These are phyloP conservation scores for Dalbergia oliveri DNA, from an alignment of 306 rosid species.

Conservation along the genomic window DNA sequence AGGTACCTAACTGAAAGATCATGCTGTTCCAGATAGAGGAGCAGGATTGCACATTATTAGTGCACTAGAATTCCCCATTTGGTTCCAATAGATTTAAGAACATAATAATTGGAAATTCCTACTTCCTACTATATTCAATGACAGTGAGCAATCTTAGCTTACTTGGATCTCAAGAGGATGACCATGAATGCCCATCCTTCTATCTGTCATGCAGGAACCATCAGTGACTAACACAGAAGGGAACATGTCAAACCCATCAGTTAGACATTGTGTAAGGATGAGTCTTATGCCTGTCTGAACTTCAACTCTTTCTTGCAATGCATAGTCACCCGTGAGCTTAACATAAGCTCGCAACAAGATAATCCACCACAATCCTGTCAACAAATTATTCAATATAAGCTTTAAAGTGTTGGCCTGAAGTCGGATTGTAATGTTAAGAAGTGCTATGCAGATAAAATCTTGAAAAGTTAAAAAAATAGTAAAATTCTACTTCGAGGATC, in stretches of 20 bases:
- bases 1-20: slow-evolving; percentile 1
- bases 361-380: slow-evolving; percentile 92
- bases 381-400: slow-evolving; percentile 11
- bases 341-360: slow-evolving; percentile 91
- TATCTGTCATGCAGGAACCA: slow-evolving; percentile 97
- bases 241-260: slow-evolving; percentile 94
- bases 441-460: not conserved
- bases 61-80: not conserved
- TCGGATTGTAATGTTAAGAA: not conserved
- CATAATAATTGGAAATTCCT: slow-evolving; percentile 10
- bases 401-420: slow-evolving; percentile 22
- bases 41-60: slow-evolving; percentile 6
- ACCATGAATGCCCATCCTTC: slow-evolving; percentile 94
- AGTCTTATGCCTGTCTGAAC: slow-evolving; percentile 86
- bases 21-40: slow-evolving; percentile 1
- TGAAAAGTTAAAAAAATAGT: not conserved
- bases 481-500: not conserved
- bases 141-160: slow-evolving; percentile 41
- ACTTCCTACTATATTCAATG: slow-evolving; percentile 31
- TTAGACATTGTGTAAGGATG: slow-evolving; percentile 78
- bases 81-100: no score
- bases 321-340: slow-evolving; percentile 81
- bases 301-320: slow-evolving; percentile 87
- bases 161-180: slow-evolving; percentile 97
- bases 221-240: slow-evolving; percentile 85